Evolutionary conservation across 192 early-diverging fungal species (phyloP).

Genomic region (Backusella tuberculispora): DNA sequence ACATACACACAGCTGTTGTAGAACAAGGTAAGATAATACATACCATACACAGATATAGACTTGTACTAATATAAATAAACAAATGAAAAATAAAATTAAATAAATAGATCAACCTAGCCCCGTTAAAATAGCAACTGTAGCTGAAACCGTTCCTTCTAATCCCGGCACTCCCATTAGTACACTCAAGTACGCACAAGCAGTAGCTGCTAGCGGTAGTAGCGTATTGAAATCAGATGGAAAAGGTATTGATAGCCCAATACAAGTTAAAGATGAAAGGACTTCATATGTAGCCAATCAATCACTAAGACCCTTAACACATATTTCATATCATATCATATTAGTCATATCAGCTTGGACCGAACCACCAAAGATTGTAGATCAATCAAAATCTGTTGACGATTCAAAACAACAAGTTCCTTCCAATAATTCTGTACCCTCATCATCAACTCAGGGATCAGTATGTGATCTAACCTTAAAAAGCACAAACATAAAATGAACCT

Average conservation of each 20-base stretch:
- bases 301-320: neutral
- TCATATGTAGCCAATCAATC: too few species aligned
- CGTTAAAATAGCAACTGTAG: neutral
- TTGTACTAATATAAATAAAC: neutral
- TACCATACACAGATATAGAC: too few species aligned
- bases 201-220: slow-evolving; percentile 18
- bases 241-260: neutral
- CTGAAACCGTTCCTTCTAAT: neutral
- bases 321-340: neutral
- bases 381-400: slow-evolving; percentile 3
- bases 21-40: neutral
- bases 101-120: neutral
- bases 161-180: slow-evolving; percentile 4
- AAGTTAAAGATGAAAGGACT: too few species aligned
- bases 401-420: neutral
- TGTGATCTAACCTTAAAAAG: too few species aligned
- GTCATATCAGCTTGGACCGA: slow-evolving; percentile 32
- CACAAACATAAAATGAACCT: too few species aligned
- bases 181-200: slow-evolving; percentile 38
- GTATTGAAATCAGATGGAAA: neutral
- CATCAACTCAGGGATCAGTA: slow-evolving; percentile 1
- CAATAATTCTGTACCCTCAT: neutral
- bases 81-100: neutral
- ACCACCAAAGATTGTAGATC: slow-evolving; percentile 40
- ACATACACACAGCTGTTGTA: neutral